Evolutionary conservation across 1,139 yeast genomes (phyloP).

Genomic region (Pichia cactophila): DNA sequence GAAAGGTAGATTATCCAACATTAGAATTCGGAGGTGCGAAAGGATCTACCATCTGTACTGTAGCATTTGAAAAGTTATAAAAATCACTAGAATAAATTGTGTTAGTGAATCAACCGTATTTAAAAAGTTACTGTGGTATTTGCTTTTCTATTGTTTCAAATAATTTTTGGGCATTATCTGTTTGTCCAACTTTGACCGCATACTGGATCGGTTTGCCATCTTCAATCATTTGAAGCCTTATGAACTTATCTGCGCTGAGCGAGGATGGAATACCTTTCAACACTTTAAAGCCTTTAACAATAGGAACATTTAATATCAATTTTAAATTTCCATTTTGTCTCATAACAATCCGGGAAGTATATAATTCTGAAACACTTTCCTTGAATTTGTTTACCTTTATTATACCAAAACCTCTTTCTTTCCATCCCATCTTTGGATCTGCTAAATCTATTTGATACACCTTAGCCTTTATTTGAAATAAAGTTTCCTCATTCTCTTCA

Average conservation of each 20-base stretch:
- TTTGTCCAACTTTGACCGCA: slow-evolving; percentile 64
- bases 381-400: slow-evolving; percentile 66
- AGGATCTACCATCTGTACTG: slow-evolving; percentile 82
- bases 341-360: slow-evolving; percentile 66
- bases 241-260: slow-evolving; percentile 65
- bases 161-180: slow-evolving; percentile 53
- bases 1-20: slow-evolving; percentile 62
- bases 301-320: slow-evolving; percentile 71
- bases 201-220: slow-evolving; percentile 70
- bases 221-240: slow-evolving; percentile 43
- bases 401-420: slow-evolving; percentile 87
- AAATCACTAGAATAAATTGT: neutral
- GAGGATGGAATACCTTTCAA: slow-evolving; percentile 83
- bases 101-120: neutral
- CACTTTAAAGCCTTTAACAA: slow-evolving; percentile 50
- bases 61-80: slow-evolving; percentile 46
- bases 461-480: slow-evolving; percentile 68
- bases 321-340: slow-evolving; percentile 81
- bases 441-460: slow-evolving; percentile 68
- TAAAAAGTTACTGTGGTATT: slow-evolving; percentile 16
- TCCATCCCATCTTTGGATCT: slow-evolving; percentile 75
- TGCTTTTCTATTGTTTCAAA: slow-evolving; percentile 40
- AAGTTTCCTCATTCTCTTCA: slow-evolving; percentile 75
- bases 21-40: slow-evolving; percentile 83
- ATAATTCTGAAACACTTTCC: slow-evolving; percentile 27